These are phyloP conservation scores for Trypanosoma brucei DNA, from an alignment of 208 protist species.

Conservation along the genomic window DNA sequence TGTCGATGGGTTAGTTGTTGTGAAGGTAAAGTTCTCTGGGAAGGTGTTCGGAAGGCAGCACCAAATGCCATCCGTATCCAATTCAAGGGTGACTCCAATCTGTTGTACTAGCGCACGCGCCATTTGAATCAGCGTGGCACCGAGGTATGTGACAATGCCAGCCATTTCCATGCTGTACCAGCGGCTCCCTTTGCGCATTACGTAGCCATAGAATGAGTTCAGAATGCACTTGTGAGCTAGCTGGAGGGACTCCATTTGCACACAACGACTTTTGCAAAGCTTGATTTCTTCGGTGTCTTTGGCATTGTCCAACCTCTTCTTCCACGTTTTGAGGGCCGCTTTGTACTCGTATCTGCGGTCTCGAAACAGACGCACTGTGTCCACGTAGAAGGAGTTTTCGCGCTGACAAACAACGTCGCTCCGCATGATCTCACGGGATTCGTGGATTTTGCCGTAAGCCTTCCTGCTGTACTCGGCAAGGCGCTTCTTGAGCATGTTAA, in stretches of 20 bases:
- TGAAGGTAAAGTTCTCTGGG: conserved; percentile 96
- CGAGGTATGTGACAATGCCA: conserved; percentile 97
- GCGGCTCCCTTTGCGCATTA: conserved; percentile 97
- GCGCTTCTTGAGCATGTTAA: conserved; percentile 92
- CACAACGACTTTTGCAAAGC: conserved; percentile 87
- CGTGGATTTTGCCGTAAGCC: conserved; percentile 96
- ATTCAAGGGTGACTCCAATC: conserved; percentile 98
- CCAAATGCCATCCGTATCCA: conserved; percentile 99
- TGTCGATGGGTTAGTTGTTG: conserved; percentile 44
- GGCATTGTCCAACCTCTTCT: conserved; percentile 84
- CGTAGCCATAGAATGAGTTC: conserved; percentile 99
- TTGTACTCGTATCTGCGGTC: conserved; percentile 99
- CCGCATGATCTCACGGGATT: conserved; percentile 86
- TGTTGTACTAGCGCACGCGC: conserved; percentile 95
- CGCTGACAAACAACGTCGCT: conserved; percentile 98
- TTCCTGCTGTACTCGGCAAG: conserved; percentile 96
- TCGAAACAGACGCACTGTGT: conserved; percentile 98
- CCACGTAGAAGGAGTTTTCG: conserved; percentile 99
- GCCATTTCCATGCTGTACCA: conserved; percentile 99
- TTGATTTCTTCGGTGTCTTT: conserved; percentile 84
- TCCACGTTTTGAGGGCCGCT: conserved; percentile 94
- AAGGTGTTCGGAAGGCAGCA: conserved; percentile 97
- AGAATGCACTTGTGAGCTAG: conserved; percentile 99
- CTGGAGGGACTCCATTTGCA: conserved; percentile 99
- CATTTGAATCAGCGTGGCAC: conserved; percentile 99